Percentiles rank a stretch among this genome's conserved stretches.
Evolutionary conservation across 352 stramenopile species (phyloP).

Genomic region (Phytophthora chlamydospora): DNA sequence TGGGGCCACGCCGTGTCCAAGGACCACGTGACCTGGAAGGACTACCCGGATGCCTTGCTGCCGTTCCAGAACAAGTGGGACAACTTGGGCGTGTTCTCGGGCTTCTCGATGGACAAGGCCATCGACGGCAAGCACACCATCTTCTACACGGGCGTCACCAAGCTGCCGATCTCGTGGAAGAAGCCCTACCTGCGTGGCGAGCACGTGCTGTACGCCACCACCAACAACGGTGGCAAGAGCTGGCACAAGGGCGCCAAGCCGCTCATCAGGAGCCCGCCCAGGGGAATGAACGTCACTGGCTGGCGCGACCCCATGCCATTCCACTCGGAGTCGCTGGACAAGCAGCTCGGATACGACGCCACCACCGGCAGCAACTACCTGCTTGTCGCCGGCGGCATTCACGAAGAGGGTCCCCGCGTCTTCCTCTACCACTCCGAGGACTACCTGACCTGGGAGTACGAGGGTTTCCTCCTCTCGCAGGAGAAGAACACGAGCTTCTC

Average conservation of each 20-base stretch:
- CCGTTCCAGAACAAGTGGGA: conserved; percentile 59
- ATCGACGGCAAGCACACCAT: conserved; percentile 60
- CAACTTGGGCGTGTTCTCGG: conserved; percentile 64
- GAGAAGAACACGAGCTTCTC: conserved; percentile 67
- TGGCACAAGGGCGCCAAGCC: conserved; percentile 58
- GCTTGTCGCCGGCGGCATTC: conserved; percentile 55
- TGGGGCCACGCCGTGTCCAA: conserved; percentile 69
- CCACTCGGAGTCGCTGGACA: conserved; percentile 53
- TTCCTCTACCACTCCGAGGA: conserved; percentile 60
- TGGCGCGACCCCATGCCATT: conserved; percentile 64
- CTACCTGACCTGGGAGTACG: conserved; percentile 58
- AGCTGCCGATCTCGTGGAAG: conserved; percentile 51
- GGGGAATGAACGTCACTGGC: conserved; percentile 54
- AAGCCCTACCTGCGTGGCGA: conserved; percentile 57
- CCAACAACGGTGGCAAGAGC: conserved; percentile 52
- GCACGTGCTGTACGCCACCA: conserved; percentile 66
- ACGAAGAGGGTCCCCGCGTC: conserved; percentile 51
- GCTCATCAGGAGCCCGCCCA: conserved; percentile 42
- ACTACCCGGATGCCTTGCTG: conserved; percentile 60
- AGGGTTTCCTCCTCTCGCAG: conserved; percentile 55
- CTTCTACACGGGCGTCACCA: conserved; percentile 59
- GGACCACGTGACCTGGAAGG: conserved; percentile 68
- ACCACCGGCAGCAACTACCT: conserved; percentile 53
- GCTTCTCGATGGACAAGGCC: conserved; percentile 51
- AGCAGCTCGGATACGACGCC: conserved; percentile 25